These are phyloP conservation scores for Oropetium thomaeum DNA, from an alignment of 176 grass and related monocot species.

Conservation along the genomic window DNA sequence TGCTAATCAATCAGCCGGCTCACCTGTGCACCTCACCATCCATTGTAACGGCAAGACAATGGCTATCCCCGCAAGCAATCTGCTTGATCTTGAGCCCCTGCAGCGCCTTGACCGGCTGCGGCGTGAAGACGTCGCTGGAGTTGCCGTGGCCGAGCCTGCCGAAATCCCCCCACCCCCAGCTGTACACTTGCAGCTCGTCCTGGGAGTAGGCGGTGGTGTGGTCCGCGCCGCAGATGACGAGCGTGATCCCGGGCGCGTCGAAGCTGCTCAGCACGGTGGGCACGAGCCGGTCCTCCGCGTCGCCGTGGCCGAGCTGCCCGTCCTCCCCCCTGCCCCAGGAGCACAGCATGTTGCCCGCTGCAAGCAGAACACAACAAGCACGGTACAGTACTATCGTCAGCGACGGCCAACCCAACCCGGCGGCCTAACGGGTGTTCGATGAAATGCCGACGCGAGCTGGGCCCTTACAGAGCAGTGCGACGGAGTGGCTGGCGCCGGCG, in stretches of 20 bases:
- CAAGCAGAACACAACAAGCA: not conserved
- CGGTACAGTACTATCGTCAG: not conserved
- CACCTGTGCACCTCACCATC: slow-evolving; percentile 84
- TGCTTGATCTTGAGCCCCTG: slow-evolving; percentile 92
- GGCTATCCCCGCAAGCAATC: slow-evolving; percentile 96
- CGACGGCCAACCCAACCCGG: no score
- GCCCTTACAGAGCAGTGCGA: slow-evolving; percentile 88
- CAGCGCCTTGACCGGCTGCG: slow-evolving; percentile 84
- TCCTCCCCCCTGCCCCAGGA: slow-evolving; percentile 99
- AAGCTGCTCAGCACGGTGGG: slow-evolving; percentile 77
- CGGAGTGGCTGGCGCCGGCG: slow-evolving; percentile 91
- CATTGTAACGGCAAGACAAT: slow-evolving; percentile 90
- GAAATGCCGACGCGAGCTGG: not conserved
- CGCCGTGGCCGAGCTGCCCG: slow-evolving; percentile 94
- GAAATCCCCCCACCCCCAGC: slow-evolving; percentile 99
- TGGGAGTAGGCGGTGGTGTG: slow-evolving; percentile 94
- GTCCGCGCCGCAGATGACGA: slow-evolving; percentile 91
- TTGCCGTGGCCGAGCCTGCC: slow-evolving; percentile 94
- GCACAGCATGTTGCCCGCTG: slow-evolving; percentile 84
- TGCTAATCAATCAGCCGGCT: not conserved
- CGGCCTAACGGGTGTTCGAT: not conserved
- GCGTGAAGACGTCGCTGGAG: slow-evolving; percentile 92
- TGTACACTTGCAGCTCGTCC: slow-evolving; percentile 74
- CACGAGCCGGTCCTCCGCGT: slow-evolving; percentile 83
- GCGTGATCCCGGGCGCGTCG: slow-evolving; percentile 55